Evolutionary conservation across 495 filamentous ascomycete genomes (phyloP).

Genomic region (Neurospora tetrasperma): DNA sequence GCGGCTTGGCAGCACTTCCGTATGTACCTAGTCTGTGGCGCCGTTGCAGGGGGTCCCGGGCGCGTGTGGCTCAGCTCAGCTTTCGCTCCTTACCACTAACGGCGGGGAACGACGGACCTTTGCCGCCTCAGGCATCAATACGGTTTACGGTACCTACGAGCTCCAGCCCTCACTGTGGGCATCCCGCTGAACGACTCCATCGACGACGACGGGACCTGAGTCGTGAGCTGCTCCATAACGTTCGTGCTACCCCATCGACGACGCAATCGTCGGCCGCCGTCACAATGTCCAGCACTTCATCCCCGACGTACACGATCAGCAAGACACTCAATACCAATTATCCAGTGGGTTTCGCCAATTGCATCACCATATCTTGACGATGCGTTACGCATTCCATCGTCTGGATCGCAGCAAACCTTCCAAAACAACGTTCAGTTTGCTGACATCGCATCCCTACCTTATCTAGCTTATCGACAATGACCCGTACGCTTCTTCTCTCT

Average conservation of each 20-base stretch:
- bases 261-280: conserved; percentile 23
- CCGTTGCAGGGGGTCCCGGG: background rate
- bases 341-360: conserved; percentile 50
- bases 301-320: conserved; percentile 50
- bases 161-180: conserved; percentile 12
- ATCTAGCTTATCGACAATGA: conserved; percentile 90
- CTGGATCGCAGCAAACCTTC: conserved; percentile 5
- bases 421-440: conserved; percentile 7
- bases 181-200: conserved; percentile 16
- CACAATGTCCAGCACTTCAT: conserved; percentile 51
- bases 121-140: conserved; percentile 15
- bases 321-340: conserved; percentile 67
- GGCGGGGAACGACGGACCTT: no score
- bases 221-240: conserved; percentile 7
- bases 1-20: background rate
- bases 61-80: background rate
- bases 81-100: background rate
- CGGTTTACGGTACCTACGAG: background rate
- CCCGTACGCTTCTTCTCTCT: conserved; percentile 55
- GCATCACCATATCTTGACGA: background rate
- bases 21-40: background rate
- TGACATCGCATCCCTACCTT: background rate
- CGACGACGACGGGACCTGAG: conserved; percentile 16
- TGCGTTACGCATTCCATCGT: conserved; percentile 5
- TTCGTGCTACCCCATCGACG: conserved; percentile 18